Evolutionary conservation across 176 grass and related monocot genomes (phyloP).

Genomic region (Carex pumila): DNA sequence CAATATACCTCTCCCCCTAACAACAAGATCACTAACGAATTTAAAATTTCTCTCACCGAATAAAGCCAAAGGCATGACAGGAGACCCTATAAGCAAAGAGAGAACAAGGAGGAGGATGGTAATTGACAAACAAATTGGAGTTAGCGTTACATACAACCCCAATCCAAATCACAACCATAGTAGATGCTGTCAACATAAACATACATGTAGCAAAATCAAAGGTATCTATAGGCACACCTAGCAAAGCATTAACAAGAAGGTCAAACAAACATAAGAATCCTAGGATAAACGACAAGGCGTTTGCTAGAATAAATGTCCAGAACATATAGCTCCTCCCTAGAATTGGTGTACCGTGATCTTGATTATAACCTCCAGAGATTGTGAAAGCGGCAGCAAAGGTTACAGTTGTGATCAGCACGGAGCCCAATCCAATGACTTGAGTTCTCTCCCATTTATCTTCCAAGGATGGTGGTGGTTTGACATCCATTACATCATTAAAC

Average conservation of each 20-base stretch:
- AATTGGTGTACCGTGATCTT: background rate
- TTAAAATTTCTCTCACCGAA: too few species aligned
- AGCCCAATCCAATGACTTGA: background rate
- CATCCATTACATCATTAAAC: too few species aligned
- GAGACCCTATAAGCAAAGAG: background rate
- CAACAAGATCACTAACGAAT: too few species aligned
- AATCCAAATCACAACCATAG: background rate
- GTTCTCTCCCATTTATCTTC: background rate
- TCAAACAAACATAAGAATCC: background rate
- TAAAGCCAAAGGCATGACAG: background rate
- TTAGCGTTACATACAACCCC: background rate
- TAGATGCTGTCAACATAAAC: background rate
- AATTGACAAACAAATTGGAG: background rate
- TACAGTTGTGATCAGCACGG: background rate
- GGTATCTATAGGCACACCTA: fast-evolving
- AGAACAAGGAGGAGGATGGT: background rate
- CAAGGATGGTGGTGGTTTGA: too few species aligned
- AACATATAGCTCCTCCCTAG: background rate
- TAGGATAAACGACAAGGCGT: background rate
- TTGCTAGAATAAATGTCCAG: background rate
- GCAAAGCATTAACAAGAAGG: background rate
- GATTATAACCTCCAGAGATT: background rate
- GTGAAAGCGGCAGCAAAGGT: constrained; percentile 1
- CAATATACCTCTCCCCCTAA: too few species aligned
- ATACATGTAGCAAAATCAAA: fast-evolving